Evolutionary conservation across 2,329 filamentous ascomycete genomes (phyloP).

Genomic region (Penicillium sp.): DNA sequence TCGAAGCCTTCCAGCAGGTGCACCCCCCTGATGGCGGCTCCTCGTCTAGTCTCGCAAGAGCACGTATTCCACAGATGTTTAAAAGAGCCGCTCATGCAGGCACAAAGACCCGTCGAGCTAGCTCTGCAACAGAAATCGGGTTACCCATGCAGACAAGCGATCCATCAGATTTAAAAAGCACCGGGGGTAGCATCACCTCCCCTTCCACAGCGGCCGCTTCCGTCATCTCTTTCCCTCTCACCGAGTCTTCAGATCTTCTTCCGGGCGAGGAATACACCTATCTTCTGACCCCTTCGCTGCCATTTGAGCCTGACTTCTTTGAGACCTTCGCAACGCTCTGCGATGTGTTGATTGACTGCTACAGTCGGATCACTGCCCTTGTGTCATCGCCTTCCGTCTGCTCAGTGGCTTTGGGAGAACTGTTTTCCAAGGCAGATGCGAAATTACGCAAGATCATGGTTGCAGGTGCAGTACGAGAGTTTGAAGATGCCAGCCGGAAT

Average conservation of each 20-base stretch:
- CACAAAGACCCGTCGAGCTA: slow-evolving; percentile 54
- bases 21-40: slow-evolving; percentile 70
- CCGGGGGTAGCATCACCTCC: slow-evolving; percentile 37
- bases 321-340: slow-evolving; percentile 94
- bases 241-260: slow-evolving; percentile 56
- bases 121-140: slow-evolving; percentile 56
- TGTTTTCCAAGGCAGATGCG: slow-evolving; percentile 84
- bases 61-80: slow-evolving; percentile 78
- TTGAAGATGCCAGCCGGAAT: slow-evolving; percentile 76
- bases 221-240: slow-evolving; percentile 39
- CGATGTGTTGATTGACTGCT: slow-evolving; percentile 90
- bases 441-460: slow-evolving; percentile 84
- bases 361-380: slow-evolving; percentile 69
- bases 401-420: slow-evolving; percentile 64
- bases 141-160: slow-evolving; percentile 48
- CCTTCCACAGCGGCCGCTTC: slow-evolving; percentile 34
- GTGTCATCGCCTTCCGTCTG: slow-evolving; percentile 71
- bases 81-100: slow-evolving; percentile 56
- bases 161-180: slow-evolving; percentile 44
- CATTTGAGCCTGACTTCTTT: slow-evolving; percentile 95
- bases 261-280: slow-evolving; percentile 83
- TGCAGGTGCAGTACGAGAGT: slow-evolving; percentile 79
- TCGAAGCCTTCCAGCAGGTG: slow-evolving; percentile 85
- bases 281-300: slow-evolving; percentile 82
- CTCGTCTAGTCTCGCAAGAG: slow-evolving; percentile 65